These are phyloP conservation scores for Pelargonium cotyledonis DNA, from an alignment of 441 rosid species.

Conservation along the genomic window DNA sequence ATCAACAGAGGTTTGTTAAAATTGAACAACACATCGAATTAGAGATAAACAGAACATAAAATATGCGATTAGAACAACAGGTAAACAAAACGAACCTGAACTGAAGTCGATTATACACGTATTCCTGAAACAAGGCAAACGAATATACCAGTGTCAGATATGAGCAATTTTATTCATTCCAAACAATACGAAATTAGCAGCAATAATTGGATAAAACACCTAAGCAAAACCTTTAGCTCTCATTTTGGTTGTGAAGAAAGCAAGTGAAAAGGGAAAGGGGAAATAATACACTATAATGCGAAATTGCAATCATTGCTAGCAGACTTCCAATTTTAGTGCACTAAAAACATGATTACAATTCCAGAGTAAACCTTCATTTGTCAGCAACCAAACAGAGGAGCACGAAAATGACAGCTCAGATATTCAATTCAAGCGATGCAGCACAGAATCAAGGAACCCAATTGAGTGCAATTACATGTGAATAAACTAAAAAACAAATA, in stretches of 20 bases:
- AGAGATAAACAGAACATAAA: background rate
- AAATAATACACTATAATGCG: too few species aligned
- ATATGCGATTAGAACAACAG: background rate
- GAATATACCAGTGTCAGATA: constrained; percentile 5
- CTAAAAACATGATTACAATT: background rate
- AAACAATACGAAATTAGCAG: too few species aligned
- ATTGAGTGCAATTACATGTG: too few species aligned
- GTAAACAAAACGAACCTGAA: constrained; percentile 36
- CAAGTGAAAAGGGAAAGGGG: too few species aligned
- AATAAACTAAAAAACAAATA: background rate
- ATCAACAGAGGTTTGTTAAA: background rate
- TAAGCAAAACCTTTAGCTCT: too few species aligned
- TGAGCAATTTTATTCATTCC: too few species aligned
- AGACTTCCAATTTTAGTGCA: background rate
- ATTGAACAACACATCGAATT: background rate
- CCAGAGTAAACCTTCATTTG: constrained; percentile 5
- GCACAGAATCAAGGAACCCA: background rate
- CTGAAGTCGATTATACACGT: constrained; percentile 55
- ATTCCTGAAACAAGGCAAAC: constrained; percentile 35
- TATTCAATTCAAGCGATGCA: background rate
- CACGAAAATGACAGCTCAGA: background rate
- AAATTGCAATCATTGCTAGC: too few species aligned
- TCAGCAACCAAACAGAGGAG: constrained; percentile 18
- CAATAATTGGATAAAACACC: too few species aligned
- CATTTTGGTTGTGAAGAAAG: too few species aligned